Percentiles rank a stretch among this genome's conserved stretches.
Conservation (phyloP, 129 eudicot species). For the Flaveria linearis region DNA sequence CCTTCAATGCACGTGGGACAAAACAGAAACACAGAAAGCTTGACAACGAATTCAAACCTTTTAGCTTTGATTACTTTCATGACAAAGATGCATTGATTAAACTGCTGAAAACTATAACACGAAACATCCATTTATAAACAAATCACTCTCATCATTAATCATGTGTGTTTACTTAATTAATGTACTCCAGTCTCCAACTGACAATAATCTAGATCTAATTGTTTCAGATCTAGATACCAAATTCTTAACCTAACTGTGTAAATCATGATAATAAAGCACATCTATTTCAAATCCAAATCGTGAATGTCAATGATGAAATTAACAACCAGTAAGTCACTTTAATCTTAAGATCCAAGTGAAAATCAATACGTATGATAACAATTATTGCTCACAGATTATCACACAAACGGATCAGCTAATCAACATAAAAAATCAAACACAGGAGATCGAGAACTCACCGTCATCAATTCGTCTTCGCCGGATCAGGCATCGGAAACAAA, state of each 20-base stretch:
- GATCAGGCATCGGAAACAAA: conserved; percentile 82
- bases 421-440: conserved; percentile 1
- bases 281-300: conserved; percentile 15
- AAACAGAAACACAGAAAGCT: not conserved
- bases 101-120: conserved; percentile 14
- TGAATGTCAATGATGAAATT: conserved; percentile 13
- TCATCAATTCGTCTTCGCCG: conserved; percentile 56
- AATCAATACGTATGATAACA: conserved; percentile 23
- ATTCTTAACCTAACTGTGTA: not conserved
- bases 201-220: not conserved
- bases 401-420: conserved; percentile 21
- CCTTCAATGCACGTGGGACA: not conserved
- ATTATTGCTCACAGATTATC: conserved; percentile 24
- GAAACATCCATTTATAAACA: not conserved
- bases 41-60: conserved; percentile 29
- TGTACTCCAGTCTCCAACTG: conserved; percentile 1
- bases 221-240: not conserved
- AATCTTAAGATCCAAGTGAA: conserved; percentile 20
- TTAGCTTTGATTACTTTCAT: conserved; percentile 71
- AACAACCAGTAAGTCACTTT: conserved; percentile 6
- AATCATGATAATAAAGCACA: conserved; percentile 12
- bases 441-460: conserved; percentile 21
- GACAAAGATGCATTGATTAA: conserved; percentile 49
- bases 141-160: not conserved
- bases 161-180: conserved; percentile 1